Evolutionary conservation across 208 protist species (phyloP).

Genomic region (Crithidia brevicula): DNA sequence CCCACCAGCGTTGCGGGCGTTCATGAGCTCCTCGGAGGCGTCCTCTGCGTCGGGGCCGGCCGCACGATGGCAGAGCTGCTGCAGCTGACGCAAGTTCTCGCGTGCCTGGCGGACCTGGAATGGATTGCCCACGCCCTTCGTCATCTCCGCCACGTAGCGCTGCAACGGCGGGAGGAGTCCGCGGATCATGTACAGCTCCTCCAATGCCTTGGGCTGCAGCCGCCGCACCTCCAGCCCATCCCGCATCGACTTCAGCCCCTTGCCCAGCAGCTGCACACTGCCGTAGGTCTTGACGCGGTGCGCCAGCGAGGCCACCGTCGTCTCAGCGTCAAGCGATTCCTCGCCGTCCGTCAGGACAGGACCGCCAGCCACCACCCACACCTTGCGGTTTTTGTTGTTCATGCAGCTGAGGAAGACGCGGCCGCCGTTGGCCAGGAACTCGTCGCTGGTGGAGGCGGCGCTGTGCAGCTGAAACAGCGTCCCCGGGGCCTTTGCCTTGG

Average conservation of each 20-base stretch:
- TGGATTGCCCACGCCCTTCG: constrained; percentile 27
- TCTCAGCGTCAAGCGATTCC: constrained; percentile 15
- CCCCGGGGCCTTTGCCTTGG: constrained; percentile 27
- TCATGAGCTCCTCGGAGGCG: constrained; percentile 13
- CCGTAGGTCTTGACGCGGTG: constrained; percentile 18
- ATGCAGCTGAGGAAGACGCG: constrained; percentile 46
- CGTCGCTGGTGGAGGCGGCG: constrained; percentile 22
- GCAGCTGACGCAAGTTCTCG: constrained; percentile 49
- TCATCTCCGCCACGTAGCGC: constrained; percentile 37
- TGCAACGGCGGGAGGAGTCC: constrained; percentile 51
- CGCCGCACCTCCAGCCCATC: constrained; percentile 52
- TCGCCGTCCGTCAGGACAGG: constrained; percentile 12
- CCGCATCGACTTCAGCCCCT: constrained; percentile 43
- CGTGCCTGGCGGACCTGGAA: constrained; percentile 38
- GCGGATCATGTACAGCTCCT: constrained; percentile 55
- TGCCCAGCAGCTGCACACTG: constrained; percentile 30
- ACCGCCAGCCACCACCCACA: constrained; percentile 51
- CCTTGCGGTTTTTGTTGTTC: constrained; percentile 25
- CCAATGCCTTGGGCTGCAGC: constrained; percentile 34
- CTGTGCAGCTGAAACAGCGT: constrained; percentile 45
- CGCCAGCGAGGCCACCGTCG: constrained; percentile 40
- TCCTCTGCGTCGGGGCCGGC: constrained; percentile 15
- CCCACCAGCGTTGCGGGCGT: constrained; percentile 16
- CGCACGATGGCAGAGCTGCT: constrained; percentile 34
- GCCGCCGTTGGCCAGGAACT: constrained; percentile 43